Evolutionary conservation across 2,329 filamentous ascomycete genomes (phyloP), one percentile per base, ranked within the genome.

Genomic region (Trichoderma pleuroti): DNA sequence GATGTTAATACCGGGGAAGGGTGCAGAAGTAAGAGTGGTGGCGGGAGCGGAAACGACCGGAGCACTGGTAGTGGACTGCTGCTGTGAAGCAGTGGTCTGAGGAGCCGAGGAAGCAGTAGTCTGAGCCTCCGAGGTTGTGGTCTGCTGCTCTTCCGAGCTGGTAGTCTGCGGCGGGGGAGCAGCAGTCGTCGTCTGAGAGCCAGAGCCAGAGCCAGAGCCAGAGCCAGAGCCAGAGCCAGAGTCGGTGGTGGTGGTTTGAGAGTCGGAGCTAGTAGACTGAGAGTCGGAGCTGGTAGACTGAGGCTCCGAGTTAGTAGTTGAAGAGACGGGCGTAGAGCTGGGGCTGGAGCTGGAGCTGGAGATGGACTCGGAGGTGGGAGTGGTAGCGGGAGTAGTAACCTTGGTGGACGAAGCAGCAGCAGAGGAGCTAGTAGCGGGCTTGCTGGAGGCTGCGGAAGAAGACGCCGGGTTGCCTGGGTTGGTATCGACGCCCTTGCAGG

Each of bases 401-500:
- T 72, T 34, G 42, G 36, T 42, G 14, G 66, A 68, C 32, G 54
- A 34, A 32, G 76, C 65, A 34, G 74, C 73, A 69, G 75, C 18
- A 28, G 69, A 76, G 26, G 73, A 71, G 32, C 61, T 70, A 39
- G 56, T 70, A 39, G 56, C 61, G 36, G 71, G 68, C 62, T 69
- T 73, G 46, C 71, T 36, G 24, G 72, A 18, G n/a, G 34, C 65
- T n/a, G 72, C 72, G 68, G 60, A 68, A 30, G 66, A 52, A 5
- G 66, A 61, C 6, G 65, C 32, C 34, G 36, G 65, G 54, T 42
- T 34, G 56, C 70, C 39, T 49, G 59, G 36, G 26, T 54, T 62
- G 69, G 71, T 70, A 57, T 72, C 54, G 62, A 75, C 73, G 28
- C 75, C 79, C 70, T 81, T 78, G 83, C 89, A 92, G 57, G 86